These are phyloP conservation scores for Astrephomene gubernaculifera DNA, from an alignment of 139 green algal species.

Conservation along the genomic window DNA sequence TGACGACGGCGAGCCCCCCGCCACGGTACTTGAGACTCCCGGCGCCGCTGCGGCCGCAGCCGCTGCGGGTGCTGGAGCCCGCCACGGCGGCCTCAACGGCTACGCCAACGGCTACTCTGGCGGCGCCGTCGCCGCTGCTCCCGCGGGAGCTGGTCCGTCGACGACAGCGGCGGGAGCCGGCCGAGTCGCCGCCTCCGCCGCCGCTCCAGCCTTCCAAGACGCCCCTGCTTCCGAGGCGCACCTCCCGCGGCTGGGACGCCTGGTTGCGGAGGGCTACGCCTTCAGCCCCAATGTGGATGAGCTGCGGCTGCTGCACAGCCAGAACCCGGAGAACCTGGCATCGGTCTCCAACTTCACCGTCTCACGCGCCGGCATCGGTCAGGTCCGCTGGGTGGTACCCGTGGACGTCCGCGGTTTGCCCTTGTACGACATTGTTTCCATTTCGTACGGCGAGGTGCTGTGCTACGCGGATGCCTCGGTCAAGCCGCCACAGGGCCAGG, in stretches of 20 bases:
- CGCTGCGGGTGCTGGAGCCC: no score
- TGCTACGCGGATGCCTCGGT: constrained; percentile 76
- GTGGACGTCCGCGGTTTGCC: constrained; percentile 83
- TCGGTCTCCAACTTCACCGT: constrained; percentile 78
- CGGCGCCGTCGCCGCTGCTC: not conserved
- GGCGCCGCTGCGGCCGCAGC: not conserved
- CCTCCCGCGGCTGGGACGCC: constrained; percentile 51
- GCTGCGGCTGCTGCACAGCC: constrained; percentile 50
- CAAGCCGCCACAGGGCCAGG: constrained; percentile 85
- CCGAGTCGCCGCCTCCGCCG: not conserved
- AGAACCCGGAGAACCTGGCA: constrained; percentile 48
- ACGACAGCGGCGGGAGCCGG: not conserved
- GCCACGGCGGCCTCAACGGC: not conserved
- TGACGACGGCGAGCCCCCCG: not conserved
- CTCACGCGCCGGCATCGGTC: constrained; percentile 70
- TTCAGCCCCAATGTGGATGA: constrained; percentile 52
- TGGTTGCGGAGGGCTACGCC: constrained; percentile 54
- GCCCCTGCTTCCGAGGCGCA: not conserved
- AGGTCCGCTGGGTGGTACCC: constrained; percentile 84
- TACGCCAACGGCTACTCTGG: not conserved
- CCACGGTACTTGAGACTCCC: not conserved
- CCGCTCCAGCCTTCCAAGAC: not conserved
- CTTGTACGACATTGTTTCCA: constrained; percentile 78
- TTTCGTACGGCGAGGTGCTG: constrained; percentile 71
- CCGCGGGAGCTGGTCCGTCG: not conserved